Percentiles rank a stretch among this genome's conserved stretches.
phyloP scores from a whole-genome alignment of 1,139 yeast genomes.

The Candida glucosophila region DNA sequence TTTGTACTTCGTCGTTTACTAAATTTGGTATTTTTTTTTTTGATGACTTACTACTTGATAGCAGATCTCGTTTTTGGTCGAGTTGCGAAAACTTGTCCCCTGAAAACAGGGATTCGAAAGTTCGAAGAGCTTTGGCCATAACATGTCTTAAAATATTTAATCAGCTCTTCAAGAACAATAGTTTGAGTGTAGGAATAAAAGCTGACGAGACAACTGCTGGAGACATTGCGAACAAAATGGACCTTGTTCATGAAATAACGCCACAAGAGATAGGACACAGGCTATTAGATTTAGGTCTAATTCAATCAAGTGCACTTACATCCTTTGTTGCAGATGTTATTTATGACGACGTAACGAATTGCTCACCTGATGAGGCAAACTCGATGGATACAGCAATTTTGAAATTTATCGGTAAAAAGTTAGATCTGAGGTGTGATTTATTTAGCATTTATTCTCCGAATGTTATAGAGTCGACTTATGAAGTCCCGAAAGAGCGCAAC shows the following conservation, averaged over 20 bases:
- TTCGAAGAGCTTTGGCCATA: slow-evolving; percentile 70
- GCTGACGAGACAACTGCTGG: slow-evolving; percentile 80
- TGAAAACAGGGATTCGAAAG: slow-evolving; percentile 44
- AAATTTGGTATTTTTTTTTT: slow-evolving; percentile 62
- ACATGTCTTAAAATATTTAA: slow-evolving; percentile 63
- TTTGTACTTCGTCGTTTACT: slow-evolving; percentile 58
- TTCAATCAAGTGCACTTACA: slow-evolving; percentile 45
- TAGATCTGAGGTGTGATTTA: slow-evolving; percentile 86
- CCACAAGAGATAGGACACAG: slow-evolving; percentile 53
- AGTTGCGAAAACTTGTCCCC: slow-evolving; percentile 65
- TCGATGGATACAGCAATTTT: slow-evolving; percentile 68
- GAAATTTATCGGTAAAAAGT: slow-evolving; percentile 71
- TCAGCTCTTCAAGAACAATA: slow-evolving; percentile 31
- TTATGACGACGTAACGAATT: slow-evolving; percentile 38
- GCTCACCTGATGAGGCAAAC: slow-evolving; percentile 21
- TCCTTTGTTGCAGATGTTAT: slow-evolving; percentile 66
- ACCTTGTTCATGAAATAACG: slow-evolving; percentile 35
- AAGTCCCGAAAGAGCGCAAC: slow-evolving; percentile 42
- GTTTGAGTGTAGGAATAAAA: no score
- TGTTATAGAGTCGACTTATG: slow-evolving; percentile 61
- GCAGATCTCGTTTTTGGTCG: slow-evolving; percentile 63
- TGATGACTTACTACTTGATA: slow-evolving; percentile 50
- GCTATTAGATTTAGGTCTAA: slow-evolving; percentile 45
- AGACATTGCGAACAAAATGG: slow-evolving; percentile 53
- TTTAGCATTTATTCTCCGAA: slow-evolving; percentile 88